These are phyloP conservation scores for Austroboletus novae-zelandiae DNA, from an alignment of 1,284 basidiomycete genomes.

Conservation along the genomic window DNA sequence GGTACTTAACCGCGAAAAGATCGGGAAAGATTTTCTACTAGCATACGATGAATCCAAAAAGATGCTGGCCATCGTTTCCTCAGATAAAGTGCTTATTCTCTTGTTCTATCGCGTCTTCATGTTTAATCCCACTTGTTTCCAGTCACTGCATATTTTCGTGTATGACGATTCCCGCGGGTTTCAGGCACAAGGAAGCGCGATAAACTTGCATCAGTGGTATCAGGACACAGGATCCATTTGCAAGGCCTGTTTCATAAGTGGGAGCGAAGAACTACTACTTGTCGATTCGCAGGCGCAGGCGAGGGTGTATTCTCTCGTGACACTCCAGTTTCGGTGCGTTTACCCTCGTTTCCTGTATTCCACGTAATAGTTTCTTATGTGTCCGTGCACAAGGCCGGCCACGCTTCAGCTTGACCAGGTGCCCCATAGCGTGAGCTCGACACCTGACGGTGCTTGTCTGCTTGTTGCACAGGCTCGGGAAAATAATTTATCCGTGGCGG, in stretches of 20 bases:
- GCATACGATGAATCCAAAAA: constrained; percentile 51
- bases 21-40: constrained; percentile 42
- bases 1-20: constrained; percentile 40
- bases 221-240: constrained; percentile 25
- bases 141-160: constrained; percentile 44
- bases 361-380: background rate
- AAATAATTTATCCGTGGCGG: constrained; percentile 9
- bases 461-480: constrained; percentile 33
- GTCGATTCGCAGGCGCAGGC: constrained; percentile 41
- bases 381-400: constrained; percentile 13
- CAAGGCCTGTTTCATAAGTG: constrained; percentile 36
- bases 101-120: background rate
- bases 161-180: constrained; percentile 43
- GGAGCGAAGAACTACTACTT: constrained; percentile 49
- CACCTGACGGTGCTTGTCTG: constrained; percentile 55
- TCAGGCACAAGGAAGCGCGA: constrained; percentile 35
- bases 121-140: background rate
- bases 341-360: background rate
- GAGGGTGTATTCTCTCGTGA: constrained; percentile 49
- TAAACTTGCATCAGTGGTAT: constrained; percentile 48
- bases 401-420: constrained; percentile 19
- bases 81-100: constrained; percentile 35
- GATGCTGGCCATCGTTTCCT: constrained; percentile 43
- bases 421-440: constrained; percentile 30
- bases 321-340: constrained; percentile 49